Percentiles rank a stretch among this genome's conserved stretches.
Evolutionary conservation across 1,139 yeast genomes (phyloP).

Genomic region (Hyphopichia wangnamkhiaoensis): DNA sequence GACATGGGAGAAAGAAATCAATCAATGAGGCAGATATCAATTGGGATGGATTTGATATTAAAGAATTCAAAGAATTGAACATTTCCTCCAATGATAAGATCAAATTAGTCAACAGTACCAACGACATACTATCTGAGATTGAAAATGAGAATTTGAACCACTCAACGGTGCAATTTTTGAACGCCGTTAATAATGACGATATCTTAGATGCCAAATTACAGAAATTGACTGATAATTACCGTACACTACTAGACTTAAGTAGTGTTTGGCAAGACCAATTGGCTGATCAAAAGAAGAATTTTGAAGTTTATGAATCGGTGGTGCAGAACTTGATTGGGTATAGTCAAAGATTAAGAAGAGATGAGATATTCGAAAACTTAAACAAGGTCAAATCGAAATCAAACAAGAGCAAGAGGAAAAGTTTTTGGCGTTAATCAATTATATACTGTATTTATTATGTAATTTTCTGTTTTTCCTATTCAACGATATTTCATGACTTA

Average conservation of each 20-base stretch:
- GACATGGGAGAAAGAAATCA: slow-evolving; percentile 19
- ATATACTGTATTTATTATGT: neutral
- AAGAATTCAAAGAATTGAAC: slow-evolving; percentile 25
- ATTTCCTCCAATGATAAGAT: slow-evolving; percentile 21
- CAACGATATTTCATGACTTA: no score
- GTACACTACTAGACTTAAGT: slow-evolving; percentile 34
- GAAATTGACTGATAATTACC: slow-evolving; percentile 29
- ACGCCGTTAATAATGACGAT: slow-evolving; percentile 11
- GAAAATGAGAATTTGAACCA: slow-evolving; percentile 41
- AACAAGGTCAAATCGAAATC: slow-evolving; percentile 26
- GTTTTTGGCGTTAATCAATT: slow-evolving; percentile 11
- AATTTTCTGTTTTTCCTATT: neutral
- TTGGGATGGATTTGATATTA: slow-evolving; percentile 33
- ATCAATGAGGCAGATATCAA: slow-evolving; percentile 31
- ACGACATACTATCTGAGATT: slow-evolving; percentile 27
- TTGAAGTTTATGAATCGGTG: slow-evolving; percentile 66
- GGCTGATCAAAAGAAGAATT: slow-evolving; percentile 48
- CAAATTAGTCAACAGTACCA: slow-evolving; percentile 22
- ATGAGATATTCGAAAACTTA: slow-evolving; percentile 45
- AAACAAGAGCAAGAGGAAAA: slow-evolving; percentile 15
- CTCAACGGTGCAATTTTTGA: slow-evolving; percentile 29
- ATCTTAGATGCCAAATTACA: slow-evolving; percentile 27
- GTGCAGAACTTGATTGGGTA: slow-evolving; percentile 73
- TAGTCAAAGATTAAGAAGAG: slow-evolving; percentile 57
- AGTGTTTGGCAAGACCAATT: slow-evolving; percentile 53